Evolutionary conservation across 2,329 filamentous ascomycete species (phyloP).

Genomic region (Cytospora schulzeri): DNA sequence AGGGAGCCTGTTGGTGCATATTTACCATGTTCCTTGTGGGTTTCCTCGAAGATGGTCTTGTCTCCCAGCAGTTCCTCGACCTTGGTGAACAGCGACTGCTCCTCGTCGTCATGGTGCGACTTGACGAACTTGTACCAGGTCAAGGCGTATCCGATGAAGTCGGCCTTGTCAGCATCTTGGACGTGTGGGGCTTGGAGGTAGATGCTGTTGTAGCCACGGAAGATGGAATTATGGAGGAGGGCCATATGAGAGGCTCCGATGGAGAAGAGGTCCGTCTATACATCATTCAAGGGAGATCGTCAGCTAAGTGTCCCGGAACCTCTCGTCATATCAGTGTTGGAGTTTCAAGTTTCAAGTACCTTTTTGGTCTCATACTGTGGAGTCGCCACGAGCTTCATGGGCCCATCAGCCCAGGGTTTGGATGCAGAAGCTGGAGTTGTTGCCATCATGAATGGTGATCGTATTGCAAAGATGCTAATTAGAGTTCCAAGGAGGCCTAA

Average conservation of each 20-base stretch:
- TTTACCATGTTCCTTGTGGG: slow-evolving; percentile 58
- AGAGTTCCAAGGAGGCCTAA: slow-evolving; percentile 37
- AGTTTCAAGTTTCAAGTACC: slow-evolving; percentile 37
- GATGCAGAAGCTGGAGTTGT: slow-evolving; percentile 34
- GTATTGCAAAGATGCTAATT: slow-evolving; percentile 40
- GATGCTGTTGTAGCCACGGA: slow-evolving; percentile 66
- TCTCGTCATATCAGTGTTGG: too few species aligned
- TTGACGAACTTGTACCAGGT: slow-evolving; percentile 62
- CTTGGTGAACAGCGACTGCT: slow-evolving; percentile 56
- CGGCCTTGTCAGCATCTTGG: slow-evolving; percentile 51
- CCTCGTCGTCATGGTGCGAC: slow-evolving; percentile 64
- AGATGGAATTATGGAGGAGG: slow-evolving; percentile 62
- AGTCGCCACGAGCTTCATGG: slow-evolving; percentile 56
- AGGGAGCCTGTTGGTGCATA: background rate
- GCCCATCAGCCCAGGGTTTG: slow-evolving; percentile 55
- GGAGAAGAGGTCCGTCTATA: slow-evolving; percentile 59
- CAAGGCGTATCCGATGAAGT: slow-evolving; percentile 60
- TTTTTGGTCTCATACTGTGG: slow-evolving; percentile 56
- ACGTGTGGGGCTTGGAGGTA: slow-evolving; percentile 60
- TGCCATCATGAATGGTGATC: slow-evolving; percentile 45
- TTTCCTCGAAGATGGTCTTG: slow-evolving; percentile 53
- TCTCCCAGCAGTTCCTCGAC: slow-evolving; percentile 55
- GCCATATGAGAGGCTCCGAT: slow-evolving; percentile 63
- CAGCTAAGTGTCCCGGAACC: too few species aligned
- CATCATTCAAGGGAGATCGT: too few species aligned